Evolutionary conservation across 495 filamentous ascomycete species (phyloP).

Genomic region (Parachaetomium inaequale): DNA sequence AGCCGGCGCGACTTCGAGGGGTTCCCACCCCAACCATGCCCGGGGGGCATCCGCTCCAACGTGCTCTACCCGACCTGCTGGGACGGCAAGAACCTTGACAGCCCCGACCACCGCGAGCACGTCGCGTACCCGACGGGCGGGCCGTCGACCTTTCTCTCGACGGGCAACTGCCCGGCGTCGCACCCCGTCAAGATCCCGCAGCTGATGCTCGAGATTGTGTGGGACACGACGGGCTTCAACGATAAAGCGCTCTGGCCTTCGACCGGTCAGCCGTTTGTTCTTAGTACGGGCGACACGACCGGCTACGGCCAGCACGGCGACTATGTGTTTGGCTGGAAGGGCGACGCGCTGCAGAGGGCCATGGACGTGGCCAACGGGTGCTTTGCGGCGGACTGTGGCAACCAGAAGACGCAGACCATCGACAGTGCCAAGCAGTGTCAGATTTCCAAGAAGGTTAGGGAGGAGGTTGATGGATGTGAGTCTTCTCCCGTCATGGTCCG

Average conservation of each 20-base stretch:
- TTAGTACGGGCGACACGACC: conserved; percentile 41
- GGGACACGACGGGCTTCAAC: conserved; percentile 42
- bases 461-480: conserved; percentile 44
- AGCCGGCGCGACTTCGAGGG: conserved; percentile 32
- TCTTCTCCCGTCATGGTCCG: neutral
- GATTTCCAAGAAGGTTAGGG: conserved; percentile 36
- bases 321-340: conserved; percentile 37
- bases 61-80: conserved; percentile 45
- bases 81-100: conserved; percentile 38
- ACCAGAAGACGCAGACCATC: conserved; percentile 35
- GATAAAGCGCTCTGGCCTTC: conserved; percentile 38
- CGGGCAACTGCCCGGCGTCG: conserved; percentile 40
- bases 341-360: conserved; percentile 34
- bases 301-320: conserved; percentile 46
- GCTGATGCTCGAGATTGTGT: conserved; percentile 40
- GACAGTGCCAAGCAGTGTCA: conserved; percentile 38
- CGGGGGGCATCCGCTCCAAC: conserved; percentile 43
- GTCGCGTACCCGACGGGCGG: conserved; percentile 39
- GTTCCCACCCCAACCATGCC: conserved; percentile 32
- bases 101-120: conserved; percentile 41
- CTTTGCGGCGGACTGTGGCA: conserved; percentile 36
- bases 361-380: conserved; percentile 42
- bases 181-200: conserved; percentile 46
- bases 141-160: conserved; percentile 32
- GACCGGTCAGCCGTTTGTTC: conserved; percentile 43